Evolutionary conservation across 225 moss, liverwort and hornwort species (phyloP).

Genomic region (Antitrichia curtipendula): DNA sequence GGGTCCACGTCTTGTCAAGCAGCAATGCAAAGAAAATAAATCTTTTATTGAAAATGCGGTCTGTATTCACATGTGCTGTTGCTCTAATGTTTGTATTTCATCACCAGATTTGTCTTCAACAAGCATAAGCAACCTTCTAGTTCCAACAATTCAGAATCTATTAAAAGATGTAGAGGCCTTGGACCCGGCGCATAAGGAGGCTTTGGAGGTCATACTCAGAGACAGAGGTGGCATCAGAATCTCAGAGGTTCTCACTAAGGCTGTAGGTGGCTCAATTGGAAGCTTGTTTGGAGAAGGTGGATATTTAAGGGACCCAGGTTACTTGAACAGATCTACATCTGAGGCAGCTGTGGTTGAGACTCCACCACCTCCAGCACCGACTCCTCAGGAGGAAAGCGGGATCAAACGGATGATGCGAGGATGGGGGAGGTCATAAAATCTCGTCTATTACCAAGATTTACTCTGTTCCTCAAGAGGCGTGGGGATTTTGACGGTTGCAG

Average conservation of each 20-base stretch:
- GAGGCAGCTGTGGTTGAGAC: constrained; percentile 43
- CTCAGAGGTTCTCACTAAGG: constrained; percentile 76
- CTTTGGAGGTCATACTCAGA: constrained; percentile 77
- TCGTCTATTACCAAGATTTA: background rate
- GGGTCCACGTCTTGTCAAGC: background rate
- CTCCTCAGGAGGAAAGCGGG: constrained; percentile 65
- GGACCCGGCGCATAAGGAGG: constrained; percentile 97
- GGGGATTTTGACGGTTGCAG: background rate
- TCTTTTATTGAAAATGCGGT: background rate
- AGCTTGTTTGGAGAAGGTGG: constrained; percentile 98
- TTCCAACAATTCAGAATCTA: constrained; percentile 87
- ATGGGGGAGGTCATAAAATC: constrained; percentile 49
- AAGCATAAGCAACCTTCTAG: constrained; percentile 74
- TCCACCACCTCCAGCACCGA: constrained; percentile 28
- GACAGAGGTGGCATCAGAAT: constrained; percentile 82
- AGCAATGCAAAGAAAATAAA: background rate
- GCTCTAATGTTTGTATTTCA: background rate
- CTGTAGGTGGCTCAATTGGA: constrained; percentile 78
- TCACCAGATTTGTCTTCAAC: constrained; percentile 57
- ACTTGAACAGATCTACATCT: constrained; percentile 49
- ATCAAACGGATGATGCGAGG: constrained; percentile 83
- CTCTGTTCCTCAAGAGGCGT: constrained; percentile 1
- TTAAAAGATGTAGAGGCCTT: constrained; percentile 88
- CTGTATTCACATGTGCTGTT: background rate
- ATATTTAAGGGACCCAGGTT: constrained; percentile 45